These are phyloP conservation scores for Neonectria sp. DNA, from an alignment of 2,329 filamentous ascomycete species.

Conservation along the genomic window DNA sequence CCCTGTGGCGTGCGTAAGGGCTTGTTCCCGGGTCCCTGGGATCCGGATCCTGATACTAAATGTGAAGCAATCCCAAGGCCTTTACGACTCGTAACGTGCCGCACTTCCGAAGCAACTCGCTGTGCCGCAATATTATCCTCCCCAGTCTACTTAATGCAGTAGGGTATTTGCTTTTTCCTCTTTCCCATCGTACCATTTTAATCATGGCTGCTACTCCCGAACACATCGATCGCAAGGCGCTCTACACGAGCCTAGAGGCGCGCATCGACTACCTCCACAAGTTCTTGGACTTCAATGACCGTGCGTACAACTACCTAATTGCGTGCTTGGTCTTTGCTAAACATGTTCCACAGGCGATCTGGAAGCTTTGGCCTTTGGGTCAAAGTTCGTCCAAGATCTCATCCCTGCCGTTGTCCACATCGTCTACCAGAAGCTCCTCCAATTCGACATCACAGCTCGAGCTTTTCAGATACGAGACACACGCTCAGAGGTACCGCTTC, in stretches of 20 bases:
- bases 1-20: too few relatives aligned
- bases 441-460: constrained; percentile 34
- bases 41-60: too few relatives aligned
- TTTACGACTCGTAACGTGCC: too few relatives aligned
- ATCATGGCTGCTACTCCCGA: constrained; percentile 7
- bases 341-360: constrained; percentile 19
- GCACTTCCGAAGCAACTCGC: too few relatives aligned
- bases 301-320: constrained; percentile 2
- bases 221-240: constrained; percentile 33
- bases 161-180: too few relatives aligned
- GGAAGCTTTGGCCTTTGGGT: constrained; percentile 32
- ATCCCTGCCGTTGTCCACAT: constrained; percentile 32
- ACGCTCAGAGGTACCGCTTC: constrained; percentile 24
- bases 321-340: background rate
- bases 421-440: constrained; percentile 34
- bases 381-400: constrained; percentile 34
- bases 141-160: too few relatives aligned
- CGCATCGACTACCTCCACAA: constrained; percentile 33
- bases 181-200: too few relatives aligned
- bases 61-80: too few relatives aligned
- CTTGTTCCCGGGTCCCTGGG: too few relatives aligned
- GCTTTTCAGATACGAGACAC: constrained; percentile 31
- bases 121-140: too few relatives aligned
- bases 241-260: constrained; percentile 34
- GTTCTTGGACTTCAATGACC: constrained; percentile 33